Conservation (phyloP, 257 asterid species). For the Scutellaria galericulata region DNA sequence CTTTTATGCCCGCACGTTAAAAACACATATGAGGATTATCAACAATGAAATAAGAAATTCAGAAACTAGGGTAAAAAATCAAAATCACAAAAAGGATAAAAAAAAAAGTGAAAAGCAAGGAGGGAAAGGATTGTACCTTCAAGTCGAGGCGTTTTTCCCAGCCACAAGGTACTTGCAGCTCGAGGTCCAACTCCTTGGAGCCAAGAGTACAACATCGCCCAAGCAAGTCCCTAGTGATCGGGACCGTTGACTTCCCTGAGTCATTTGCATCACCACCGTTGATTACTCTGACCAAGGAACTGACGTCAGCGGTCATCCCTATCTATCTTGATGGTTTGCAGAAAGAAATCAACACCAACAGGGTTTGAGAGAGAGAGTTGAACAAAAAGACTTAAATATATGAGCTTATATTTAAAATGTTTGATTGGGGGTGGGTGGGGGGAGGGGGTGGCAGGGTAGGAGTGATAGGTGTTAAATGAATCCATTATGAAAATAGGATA, state of each 20-base stretch:
- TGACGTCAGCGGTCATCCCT: constrained; percentile 79
- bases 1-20: background rate
- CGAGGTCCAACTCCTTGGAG: constrained; percentile 81
- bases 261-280: constrained; percentile 57
- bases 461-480: constrained; percentile 8
- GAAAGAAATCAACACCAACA: background rate
- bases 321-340: background rate
- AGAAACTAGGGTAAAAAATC: background rate
- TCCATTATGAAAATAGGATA: background rate
- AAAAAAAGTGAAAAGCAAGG: background rate
- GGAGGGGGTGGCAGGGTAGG: background rate
- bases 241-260: constrained; percentile 56
- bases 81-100: too few species aligned
- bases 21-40: constrained; percentile 9
- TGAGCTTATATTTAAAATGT: constrained; percentile 25
- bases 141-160: constrained; percentile 89
- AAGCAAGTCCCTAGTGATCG: constrained; percentile 78
- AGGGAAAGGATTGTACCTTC: constrained; percentile 46
- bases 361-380: background rate
- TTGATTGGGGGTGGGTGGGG: background rate
- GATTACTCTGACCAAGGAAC: constrained; percentile 54
- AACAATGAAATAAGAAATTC: background rate
- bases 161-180: constrained; percentile 82
- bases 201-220: constrained; percentile 67
- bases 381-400: background rate